Conservation (phyloP, 176 grass and related monocot genomes). For the Avena eriantha region DNA sequence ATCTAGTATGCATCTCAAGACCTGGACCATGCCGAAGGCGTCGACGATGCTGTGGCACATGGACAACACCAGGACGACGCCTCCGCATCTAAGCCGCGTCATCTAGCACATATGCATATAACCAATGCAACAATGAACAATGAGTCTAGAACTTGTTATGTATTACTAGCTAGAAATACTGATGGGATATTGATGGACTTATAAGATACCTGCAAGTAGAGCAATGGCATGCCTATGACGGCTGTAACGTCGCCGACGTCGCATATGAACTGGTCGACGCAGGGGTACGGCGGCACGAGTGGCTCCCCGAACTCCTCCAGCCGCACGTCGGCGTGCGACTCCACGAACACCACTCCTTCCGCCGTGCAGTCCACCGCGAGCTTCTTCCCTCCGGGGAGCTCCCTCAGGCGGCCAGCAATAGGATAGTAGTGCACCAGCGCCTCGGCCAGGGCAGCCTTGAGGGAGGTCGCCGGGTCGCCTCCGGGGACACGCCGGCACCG, state of each 20-base stretch:
- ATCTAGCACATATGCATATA: slow-evolving; percentile 12
- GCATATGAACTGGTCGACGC: slow-evolving; percentile 46
- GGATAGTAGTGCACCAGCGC: slow-evolving; percentile 58
- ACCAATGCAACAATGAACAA: too few species aligned
- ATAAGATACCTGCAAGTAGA: not conserved
- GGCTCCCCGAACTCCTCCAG: slow-evolving; percentile 49
- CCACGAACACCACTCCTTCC: slow-evolving; percentile 64
- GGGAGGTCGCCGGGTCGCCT: not conserved
- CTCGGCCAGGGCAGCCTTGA: slow-evolving; percentile 34
- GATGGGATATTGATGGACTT: too few species aligned
- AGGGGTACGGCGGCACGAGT: slow-evolving; percentile 42
- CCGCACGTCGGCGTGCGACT: slow-evolving; percentile 47
- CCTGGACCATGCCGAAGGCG: slow-evolving; percentile 40
- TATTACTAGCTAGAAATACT: too few species aligned
- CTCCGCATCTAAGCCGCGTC: slow-evolving; percentile 42
- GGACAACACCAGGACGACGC: slow-evolving; percentile 38
- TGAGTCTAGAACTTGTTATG: too few species aligned
- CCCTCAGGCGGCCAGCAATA: slow-evolving; percentile 55
- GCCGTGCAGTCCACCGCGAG: slow-evolving; percentile 60
- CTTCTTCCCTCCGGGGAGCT: slow-evolving; percentile 23
- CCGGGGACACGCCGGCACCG: not conserved
- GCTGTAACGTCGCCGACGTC: slow-evolving; percentile 16
- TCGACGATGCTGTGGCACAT: slow-evolving; percentile 46
- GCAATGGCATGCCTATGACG: slow-evolving; percentile 20
- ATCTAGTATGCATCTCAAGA: slow-evolving; percentile 34